These are phyloP conservation scores for Daldinia childiae DNA, from an alignment of 495 filamentous ascomycete species.

Conservation along the genomic window DNA sequence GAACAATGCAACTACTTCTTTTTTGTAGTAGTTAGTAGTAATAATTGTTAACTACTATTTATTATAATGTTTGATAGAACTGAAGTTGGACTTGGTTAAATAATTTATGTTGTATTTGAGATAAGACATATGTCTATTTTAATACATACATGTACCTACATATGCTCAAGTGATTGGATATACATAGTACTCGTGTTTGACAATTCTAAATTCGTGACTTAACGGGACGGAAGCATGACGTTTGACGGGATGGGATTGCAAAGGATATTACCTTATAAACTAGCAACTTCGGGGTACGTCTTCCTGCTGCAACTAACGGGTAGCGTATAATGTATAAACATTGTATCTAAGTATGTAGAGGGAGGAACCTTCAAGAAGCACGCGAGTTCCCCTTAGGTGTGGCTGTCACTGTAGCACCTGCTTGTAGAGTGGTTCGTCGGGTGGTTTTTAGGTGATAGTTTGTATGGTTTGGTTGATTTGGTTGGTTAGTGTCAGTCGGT, in stretches of 20 bases:
- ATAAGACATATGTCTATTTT: neutral
- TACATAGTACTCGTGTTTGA: neutral
- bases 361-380: neutral
- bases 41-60: too few relatives aligned
- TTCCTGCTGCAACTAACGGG: neutral
- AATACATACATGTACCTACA: too few relatives aligned
- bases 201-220: conserved; percentile 12
- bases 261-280: neutral
- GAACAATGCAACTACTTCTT: neutral
- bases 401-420: conserved; percentile 32
- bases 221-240: conserved; percentile 34
- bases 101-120: too few relatives aligned
- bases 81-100: neutral
- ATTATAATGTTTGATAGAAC: neutral
- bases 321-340: neutral
- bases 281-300: conserved; percentile 2
- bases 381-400: conserved; percentile 10
- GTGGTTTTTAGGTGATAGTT: conserved; percentile 2
- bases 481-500: conserved; percentile 20
- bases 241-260: conserved; percentile 9
- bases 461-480: too few relatives aligned
- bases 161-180: neutral
- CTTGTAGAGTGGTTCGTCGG: neutral
- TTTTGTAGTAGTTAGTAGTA: too few relatives aligned
- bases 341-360: neutral